Percentiles rank a stretch among this genome's conserved stretches.
These are phyloP conservation scores for Cladochytrium replicatum DNA, from an alignment of 192 early-diverging fungal species.

Conservation along the genomic window DNA sequence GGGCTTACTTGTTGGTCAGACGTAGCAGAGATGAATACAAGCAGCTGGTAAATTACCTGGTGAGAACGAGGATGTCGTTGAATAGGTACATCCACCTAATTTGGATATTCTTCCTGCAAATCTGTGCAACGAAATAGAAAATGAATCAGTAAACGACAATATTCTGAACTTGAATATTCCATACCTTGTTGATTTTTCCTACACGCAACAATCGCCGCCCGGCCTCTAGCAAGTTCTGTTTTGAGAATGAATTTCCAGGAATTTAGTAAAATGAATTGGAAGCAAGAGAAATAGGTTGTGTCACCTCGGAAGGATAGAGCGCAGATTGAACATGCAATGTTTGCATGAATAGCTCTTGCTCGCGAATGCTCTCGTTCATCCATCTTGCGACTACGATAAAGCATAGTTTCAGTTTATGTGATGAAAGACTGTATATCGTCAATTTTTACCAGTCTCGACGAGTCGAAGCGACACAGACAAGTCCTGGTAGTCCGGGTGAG, in stretches of 20 bases:
- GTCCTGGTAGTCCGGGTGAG: conserved; percentile 68
- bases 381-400: conserved; percentile 47
- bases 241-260: not conserved
- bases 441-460: too few relatives aligned
- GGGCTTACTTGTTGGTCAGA: too few relatives aligned
- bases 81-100: conserved; percentile 61
- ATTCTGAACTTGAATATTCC: too few relatives aligned
- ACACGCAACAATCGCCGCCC: conserved; percentile 55
- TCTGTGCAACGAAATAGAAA: conserved; percentile 26
- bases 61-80: conserved; percentile 68
- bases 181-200: conserved; percentile 53
- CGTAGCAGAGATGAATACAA: too few relatives aligned
- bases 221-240: conserved; percentile 56
- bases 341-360: conserved; percentile 63
- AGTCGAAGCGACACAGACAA: conserved; percentile 52
- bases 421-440: conserved; percentile 10
- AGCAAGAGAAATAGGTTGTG: not conserved
- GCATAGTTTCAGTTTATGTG: not conserved
- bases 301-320: conserved; percentile 47
- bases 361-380: conserved; percentile 70
- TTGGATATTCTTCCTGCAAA: conserved; percentile 67
- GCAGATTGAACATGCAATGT: conserved; percentile 62
- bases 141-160: not conserved
- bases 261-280: not conserved
- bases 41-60: conserved; percentile 14